Conservation (phyloP, 108 stramenopile species). For the Cylindrotheca closterium region DNA sequence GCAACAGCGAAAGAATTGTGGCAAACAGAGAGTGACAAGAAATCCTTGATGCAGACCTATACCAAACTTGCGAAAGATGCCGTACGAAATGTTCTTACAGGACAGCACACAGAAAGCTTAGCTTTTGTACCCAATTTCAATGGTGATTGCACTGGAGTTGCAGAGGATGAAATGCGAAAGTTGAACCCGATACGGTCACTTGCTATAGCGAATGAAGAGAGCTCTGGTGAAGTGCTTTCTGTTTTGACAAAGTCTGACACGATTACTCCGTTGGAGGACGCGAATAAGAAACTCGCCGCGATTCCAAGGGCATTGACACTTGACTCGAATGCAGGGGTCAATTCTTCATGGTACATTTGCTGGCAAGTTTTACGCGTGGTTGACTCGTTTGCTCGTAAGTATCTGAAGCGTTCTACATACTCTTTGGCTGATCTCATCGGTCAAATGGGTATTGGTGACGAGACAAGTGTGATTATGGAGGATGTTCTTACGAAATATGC, state of each 20-base stretch:
- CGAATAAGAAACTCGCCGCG: too few relatives aligned
- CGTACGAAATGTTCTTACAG: not conserved
- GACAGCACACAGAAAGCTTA: not conserved
- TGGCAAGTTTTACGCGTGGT: constrained; percentile 34
- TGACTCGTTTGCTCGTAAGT: not conserved
- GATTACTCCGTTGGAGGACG: too few relatives aligned
- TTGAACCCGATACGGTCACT: too few relatives aligned
- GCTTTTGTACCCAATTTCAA: not conserved
- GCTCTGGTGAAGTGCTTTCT: too few relatives aligned
- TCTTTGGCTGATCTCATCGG: not conserved
- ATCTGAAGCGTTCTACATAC: not conserved
- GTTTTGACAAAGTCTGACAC: too few relatives aligned
- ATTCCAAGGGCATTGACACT: too few relatives aligned
- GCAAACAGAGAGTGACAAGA: constrained; percentile 1
- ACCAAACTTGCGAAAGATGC: not conserved
- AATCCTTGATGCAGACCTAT: not conserved
- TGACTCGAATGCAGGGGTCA: too few relatives aligned
- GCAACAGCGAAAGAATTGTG: constrained; percentile 11
- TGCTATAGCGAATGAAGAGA: too few relatives aligned
- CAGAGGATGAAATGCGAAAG: too few relatives aligned
- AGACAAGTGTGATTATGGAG: too few relatives aligned
- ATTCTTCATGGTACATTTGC: constrained; percentile 29
- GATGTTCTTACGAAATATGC: too few relatives aligned
- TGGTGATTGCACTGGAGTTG: too few relatives aligned
- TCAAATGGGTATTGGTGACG: not conserved